Percentiles rank a stretch among this genome's conserved stretches.
These are phyloP conservation scores for Hanseniaspora taiwanica DNA, from an alignment of 805 yeast genomes.

Conservation along the genomic window DNA sequence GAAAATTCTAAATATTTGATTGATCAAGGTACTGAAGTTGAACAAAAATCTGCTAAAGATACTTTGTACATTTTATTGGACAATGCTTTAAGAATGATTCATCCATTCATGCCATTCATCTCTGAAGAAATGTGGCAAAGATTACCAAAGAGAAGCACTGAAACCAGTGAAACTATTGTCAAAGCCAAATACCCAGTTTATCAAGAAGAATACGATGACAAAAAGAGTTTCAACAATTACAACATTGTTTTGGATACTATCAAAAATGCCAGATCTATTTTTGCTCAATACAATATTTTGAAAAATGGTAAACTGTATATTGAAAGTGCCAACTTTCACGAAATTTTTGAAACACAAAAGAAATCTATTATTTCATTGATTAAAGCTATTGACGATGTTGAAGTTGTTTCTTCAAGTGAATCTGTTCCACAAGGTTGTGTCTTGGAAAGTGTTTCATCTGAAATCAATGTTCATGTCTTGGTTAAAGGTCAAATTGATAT, in stretches of 20 bases:
- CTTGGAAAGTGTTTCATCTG: slow-evolving; percentile 65
- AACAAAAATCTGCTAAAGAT: slow-evolving; percentile 82
- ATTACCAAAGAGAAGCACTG: slow-evolving; percentile 74
- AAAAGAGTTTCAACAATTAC: slow-evolving; percentile 57
- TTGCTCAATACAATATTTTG: slow-evolving; percentile 79
- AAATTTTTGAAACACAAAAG: slow-evolving; percentile 54
- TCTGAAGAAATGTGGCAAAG: slow-evolving; percentile 99
- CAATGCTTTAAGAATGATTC: slow-evolving; percentile 80
- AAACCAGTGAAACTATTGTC: slow-evolving; percentile 55
- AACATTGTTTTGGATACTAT: slow-evolving; percentile 77
- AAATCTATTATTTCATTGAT: slow-evolving; percentile 84
- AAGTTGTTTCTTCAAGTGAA: slow-evolving; percentile 42
- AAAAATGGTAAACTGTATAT: slow-evolving; percentile 81
- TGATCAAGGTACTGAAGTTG: slow-evolving; percentile 77
- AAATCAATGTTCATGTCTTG: slow-evolving; percentile 73
- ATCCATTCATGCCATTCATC: slow-evolving; percentile 96
- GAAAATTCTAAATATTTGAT: slow-evolving; percentile 92
- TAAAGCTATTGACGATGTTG: slow-evolving; percentile 72
- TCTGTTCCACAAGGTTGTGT: slow-evolving; percentile 84
- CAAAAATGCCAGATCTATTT: slow-evolving; percentile 80
- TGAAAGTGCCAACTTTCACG: slow-evolving; percentile 42
- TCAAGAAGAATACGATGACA: slow-evolving; percentile 46
- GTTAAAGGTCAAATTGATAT: slow-evolving; percentile 92
- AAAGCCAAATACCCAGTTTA: slow-evolving; percentile 70
- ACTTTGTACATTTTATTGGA: slow-evolving; percentile 89